A percentile compares a stretch with the other conserved stretches of the same genome.
Conservation (phyloP, 2,329 filamentous ascomycete genomes). For the Monilinia polystroma region DNA sequence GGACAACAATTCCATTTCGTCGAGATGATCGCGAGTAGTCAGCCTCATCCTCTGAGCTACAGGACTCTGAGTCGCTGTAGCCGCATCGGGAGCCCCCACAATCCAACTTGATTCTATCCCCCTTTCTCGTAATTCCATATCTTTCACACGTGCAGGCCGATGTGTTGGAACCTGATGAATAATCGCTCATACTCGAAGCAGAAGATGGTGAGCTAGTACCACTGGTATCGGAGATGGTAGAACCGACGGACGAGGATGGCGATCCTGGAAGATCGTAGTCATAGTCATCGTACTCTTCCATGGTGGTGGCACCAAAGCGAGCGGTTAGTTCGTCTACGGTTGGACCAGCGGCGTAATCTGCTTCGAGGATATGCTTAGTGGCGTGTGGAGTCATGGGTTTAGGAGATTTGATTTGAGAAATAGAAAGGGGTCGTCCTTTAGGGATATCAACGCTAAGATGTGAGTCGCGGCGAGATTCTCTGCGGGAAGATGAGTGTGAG, state of each 20-base stretch:
- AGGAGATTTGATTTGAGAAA: conserved; percentile 86
- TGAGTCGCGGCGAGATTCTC: conserved; percentile 44
- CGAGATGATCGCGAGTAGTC: conserved; percentile 57
- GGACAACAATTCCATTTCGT: conserved; percentile 63
- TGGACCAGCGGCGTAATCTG: conserved; percentile 66
- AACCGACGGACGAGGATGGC: conserved; percentile 68
- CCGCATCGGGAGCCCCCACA: conserved; percentile 88
- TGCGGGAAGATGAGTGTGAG: conserved; percentile 45
- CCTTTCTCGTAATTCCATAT: conserved; percentile 92
- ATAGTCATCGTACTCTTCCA: conserved; percentile 55
- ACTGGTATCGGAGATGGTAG: conserved; percentile 72
- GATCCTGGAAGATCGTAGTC: conserved; percentile 56
- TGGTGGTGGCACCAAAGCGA: conserved; percentile 64
- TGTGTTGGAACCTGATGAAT: conserved; percentile 70
- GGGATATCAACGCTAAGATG: conserved; percentile 66
- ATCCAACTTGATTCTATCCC: conserved; percentile 93
- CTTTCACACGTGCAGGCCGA: conserved; percentile 88
- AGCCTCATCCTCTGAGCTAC: conserved; percentile 64
- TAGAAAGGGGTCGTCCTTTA: conserved; percentile 84
- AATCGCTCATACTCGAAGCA: conserved; percentile 69
- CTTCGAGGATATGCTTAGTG: conserved; percentile 81
- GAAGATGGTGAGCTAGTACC: conserved; percentile 67
- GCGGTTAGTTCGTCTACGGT: conserved; percentile 76
- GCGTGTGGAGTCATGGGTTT: conserved; percentile 86
- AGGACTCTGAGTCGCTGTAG: conserved; percentile 68